These are phyloP conservation scores for Picea abies DNA, from an alignment of 83 land plant species.

Conservation along the genomic window DNA sequence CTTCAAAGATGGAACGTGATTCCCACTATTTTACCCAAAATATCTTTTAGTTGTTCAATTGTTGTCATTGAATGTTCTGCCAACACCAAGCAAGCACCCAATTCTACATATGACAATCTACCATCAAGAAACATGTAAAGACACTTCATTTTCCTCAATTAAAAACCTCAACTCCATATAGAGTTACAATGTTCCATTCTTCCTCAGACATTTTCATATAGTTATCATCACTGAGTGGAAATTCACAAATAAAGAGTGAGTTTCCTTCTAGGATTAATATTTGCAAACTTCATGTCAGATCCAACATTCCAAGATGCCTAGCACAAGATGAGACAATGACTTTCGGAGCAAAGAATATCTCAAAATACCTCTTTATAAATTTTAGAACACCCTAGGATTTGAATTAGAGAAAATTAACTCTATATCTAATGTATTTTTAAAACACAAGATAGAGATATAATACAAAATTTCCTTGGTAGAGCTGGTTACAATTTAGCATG, in stretches of 20 bases:
- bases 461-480: slow-evolving; percentile 28
- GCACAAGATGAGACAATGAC: slow-evolving; percentile 56
- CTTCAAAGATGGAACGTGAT: too few species aligned
- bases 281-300: slow-evolving; percentile 32
- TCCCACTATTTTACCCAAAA: too few species aligned
- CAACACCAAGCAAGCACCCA: too few species aligned
- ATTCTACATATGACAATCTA: too few species aligned
- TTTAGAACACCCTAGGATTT: slow-evolving; percentile 36
- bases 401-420: slow-evolving; percentile 27
- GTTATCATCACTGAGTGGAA: not conserved
- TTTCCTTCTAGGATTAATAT: slow-evolving; percentile 38
- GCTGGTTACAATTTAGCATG: too few species aligned
- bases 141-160: too few species aligned
- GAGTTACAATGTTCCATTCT: not conserved
- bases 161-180: too few species aligned
- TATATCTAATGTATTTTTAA: slow-evolving; percentile 22
- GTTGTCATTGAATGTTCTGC: too few species aligned
- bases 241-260: slow-evolving; percentile 20
- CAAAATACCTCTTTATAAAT: slow-evolving; percentile 24
- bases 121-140: too few species aligned
- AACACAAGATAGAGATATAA: slow-evolving; percentile 57
- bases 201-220: slow-evolving; percentile 3
- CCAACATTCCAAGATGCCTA: slow-evolving; percentile 43
- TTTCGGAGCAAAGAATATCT: slow-evolving; percentile 37
- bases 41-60: too few species aligned